Base-by-base conservation (phyloP, 768 basidiomycete genomes). In the Multifurca ochricompacta region DNA sequence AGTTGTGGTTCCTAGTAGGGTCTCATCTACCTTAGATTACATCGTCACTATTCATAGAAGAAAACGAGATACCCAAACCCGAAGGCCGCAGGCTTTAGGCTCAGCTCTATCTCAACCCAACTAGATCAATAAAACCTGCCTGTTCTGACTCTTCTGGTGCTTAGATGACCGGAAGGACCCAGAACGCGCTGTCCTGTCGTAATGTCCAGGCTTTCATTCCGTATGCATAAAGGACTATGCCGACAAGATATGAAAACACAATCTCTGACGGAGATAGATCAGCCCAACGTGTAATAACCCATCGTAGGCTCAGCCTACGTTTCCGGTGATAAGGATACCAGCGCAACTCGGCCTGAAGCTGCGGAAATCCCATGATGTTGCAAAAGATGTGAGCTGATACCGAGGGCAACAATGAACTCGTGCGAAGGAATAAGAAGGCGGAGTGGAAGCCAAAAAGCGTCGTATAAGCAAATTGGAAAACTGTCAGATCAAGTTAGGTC, bases 291-390 rank as follows among this genome's bases (percentile, higher is more conserved):
- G 14, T 53, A 45, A 36, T n/a, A 54, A 44, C 7, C 5, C 14
- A 23, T 37, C 2, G 18, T 13, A 21, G 18, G 8, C 16, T 18
- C n/a, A 4, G 34, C 81, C 61, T 51, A 86, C 86, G 62, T 60
- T 63, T 69, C 66, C 76, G 80, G 55, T 73, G 71, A 21, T 69
- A 63, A 0, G 82, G 82, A 61, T 77, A 81, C 51, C 69, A 67
- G 36, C 63, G 61, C 32, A 88, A 63, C 54, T 92, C 90, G 28
- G 71, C 68, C 0, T 59, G 64, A 23, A 85, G 76, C 48, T 82
- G 76, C 2, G 95, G 96, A 27, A 97, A 63, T 1, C 94, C 94
- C 90, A 97, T 94, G 46, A 87, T 67, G 65, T 99, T 99, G 74
- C 96, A 98, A 65, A 92, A 95, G 1, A 87, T 70, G 65, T 99